phyloP scores from a whole-genome alignment of 352 stramenopile species.

The Detonula confervacea region DNA sequence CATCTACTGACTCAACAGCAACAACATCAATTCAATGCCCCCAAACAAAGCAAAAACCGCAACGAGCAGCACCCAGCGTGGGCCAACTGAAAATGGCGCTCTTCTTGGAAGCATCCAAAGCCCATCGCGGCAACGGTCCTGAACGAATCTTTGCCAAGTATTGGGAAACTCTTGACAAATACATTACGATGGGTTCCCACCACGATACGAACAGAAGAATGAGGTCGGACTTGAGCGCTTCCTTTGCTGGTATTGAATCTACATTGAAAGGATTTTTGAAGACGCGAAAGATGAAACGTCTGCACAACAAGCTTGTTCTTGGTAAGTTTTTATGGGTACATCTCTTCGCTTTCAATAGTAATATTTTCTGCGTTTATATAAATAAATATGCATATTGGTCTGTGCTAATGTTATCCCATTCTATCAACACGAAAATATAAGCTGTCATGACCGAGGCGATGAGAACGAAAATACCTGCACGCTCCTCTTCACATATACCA shows the following conservation, averaged over 20 bases:
- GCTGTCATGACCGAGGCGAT: constrained; percentile 32
- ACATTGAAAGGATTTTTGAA: constrained; percentile 52
- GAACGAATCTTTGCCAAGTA: constrained; percentile 50
- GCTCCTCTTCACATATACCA: constrained; percentile 11
- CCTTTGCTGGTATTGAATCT: constrained; percentile 22
- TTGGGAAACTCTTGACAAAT: constrained; percentile 50
- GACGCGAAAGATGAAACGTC: constrained; percentile 51
- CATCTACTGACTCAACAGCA: not conserved
- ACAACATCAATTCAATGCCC: constrained; percentile 4
- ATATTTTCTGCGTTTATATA: too few relatives aligned
- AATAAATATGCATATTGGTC: too few relatives aligned
- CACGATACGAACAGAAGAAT: not conserved
- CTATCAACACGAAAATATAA: too few relatives aligned
- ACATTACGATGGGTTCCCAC: constrained; percentile 19
- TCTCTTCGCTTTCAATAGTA: too few relatives aligned
- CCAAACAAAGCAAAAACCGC: not conserved
- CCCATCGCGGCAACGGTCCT: constrained; percentile 15
- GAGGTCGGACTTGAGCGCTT: not conserved
- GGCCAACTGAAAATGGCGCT: constrained; percentile 50
- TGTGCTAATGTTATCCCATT: too few relatives aligned
- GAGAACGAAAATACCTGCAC: constrained; percentile 10
- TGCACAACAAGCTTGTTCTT: constrained; percentile 61
- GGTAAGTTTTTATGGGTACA: too few relatives aligned
- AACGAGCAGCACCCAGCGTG: constrained; percentile 14
- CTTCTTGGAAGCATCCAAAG: constrained; percentile 48